Conservation (phyloP, 2,329 filamentous ascomycete genomes). For the Xylariaceae sp. region DNA sequence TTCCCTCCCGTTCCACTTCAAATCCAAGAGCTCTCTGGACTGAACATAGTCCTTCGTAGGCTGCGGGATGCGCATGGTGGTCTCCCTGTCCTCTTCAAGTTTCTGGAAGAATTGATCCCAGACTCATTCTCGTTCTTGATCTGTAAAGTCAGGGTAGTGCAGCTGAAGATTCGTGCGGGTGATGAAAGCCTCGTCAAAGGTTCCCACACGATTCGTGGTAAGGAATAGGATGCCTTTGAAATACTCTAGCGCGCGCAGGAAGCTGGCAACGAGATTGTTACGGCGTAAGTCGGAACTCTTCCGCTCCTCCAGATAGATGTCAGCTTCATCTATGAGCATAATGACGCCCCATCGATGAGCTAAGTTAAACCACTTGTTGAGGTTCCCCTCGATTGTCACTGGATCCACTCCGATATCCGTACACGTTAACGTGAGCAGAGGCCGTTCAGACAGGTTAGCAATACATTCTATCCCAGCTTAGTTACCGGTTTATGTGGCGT, state of each 20-base stretch:
- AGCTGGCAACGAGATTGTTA: constrained; percentile 30
- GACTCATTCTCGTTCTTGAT: constrained; percentile 22
- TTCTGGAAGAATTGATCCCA: constrained; percentile 31
- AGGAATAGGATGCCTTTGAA: constrained; percentile 33
- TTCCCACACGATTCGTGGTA: constrained; percentile 26
- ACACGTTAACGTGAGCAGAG: constrained; percentile 29
- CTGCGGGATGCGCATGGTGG: constrained; percentile 21
- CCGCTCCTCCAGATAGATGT: constrained; percentile 35
- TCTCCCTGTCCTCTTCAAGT: constrained; percentile 22
- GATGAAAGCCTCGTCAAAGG: constrained; percentile 32
- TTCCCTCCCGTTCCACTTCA: constrained; percentile 23
- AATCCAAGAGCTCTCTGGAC: constrained; percentile 11
- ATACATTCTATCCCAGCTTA: constrained; percentile 29
- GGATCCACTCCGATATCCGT: constrained; percentile 24
- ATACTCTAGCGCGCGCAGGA: constrained; percentile 29
- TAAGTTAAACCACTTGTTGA: constrained; percentile 15
- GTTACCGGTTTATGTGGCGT: neutral
- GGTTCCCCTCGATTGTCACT: constrained; percentile 2
- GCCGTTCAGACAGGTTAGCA: constrained; percentile 28
- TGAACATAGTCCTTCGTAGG: constrained; percentile 22
- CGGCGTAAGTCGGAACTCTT: constrained; percentile 20
- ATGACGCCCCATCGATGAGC: constrained; percentile 26
- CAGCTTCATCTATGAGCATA: constrained; percentile 34
- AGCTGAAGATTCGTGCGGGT: constrained; percentile 30
- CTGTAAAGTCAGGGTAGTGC: constrained; percentile 26